Conservation (phyloP, 1,284 basidiomycete species). For the Heterobasidion occidentale region DNA sequence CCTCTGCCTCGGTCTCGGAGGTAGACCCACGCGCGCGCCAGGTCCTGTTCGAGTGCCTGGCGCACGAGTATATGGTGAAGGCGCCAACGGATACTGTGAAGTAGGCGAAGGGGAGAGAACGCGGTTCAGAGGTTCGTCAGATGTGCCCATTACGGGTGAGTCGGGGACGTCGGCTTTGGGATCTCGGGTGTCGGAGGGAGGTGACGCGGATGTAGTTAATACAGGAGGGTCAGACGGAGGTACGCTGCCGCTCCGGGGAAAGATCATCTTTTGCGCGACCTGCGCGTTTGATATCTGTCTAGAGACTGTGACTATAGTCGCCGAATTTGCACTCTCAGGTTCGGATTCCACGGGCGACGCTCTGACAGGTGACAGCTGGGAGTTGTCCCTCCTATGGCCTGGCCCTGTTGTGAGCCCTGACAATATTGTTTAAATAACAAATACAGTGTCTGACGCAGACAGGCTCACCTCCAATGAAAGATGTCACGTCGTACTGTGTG, state of each 20-base stretch:
- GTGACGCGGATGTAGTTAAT: neutral
- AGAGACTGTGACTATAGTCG: conserved; percentile 11
- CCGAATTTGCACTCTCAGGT: conserved; percentile 9
- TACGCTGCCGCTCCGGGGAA: conserved; percentile 7
- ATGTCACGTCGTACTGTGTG: conserved; percentile 65
- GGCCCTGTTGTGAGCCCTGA: neutral
- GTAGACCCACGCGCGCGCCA: neutral
- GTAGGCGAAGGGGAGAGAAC: neutral
- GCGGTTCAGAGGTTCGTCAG: neutral
- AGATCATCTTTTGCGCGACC: conserved; percentile 14
- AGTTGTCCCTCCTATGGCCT: conserved; percentile 1
- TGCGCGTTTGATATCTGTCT: conserved; percentile 10
- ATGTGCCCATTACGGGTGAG: neutral
- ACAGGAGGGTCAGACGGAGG: neutral
- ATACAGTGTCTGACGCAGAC: conserved; percentile 1
- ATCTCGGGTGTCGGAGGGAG: neutral
- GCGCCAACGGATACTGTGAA: neutral
- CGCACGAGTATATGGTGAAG: neutral
- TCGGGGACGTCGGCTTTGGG: neutral
- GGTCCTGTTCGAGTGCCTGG: neutral
- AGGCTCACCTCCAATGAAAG: conserved; percentile 60
- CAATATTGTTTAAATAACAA: neutral
- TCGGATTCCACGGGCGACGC: conserved; percentile 14
- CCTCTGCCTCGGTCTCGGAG: neutral
- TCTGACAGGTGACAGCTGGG: neutral